Conservation (phyloP, 1,284 basidiomycete species). For the Amylostereum chailletii region DNA sequence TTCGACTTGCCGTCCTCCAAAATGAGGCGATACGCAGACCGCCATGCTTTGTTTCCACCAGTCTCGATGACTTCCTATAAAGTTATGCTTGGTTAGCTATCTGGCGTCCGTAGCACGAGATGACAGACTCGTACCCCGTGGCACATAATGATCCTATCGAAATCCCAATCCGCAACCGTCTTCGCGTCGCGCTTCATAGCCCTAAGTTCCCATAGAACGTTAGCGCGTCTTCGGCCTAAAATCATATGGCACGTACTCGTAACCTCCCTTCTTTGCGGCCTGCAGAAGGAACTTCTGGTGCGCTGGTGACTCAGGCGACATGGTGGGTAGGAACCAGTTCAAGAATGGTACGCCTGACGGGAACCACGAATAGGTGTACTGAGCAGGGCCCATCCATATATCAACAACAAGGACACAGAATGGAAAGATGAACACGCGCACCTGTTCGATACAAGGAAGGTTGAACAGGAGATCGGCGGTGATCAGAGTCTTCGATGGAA, state of each 20-base stretch:
- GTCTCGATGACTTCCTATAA: slow-evolving; percentile 72
- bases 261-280: slow-evolving; percentile 53
- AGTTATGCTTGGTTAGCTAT: slow-evolving; percentile 4
- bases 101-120: not conserved
- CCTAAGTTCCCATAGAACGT: slow-evolving; percentile 26
- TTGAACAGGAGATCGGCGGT: slow-evolving; percentile 90
- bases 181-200: slow-evolving; percentile 67
- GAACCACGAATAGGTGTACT: slow-evolving; percentile 18
- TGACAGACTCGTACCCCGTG: slow-evolving; percentile 60
- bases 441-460: slow-evolving; percentile 82
- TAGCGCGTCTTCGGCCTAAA: not conserved
- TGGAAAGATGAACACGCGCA: slow-evolving; percentile 20
- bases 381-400: not conserved
- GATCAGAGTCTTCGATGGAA: slow-evolving; percentile 70
- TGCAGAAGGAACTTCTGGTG: slow-evolving; percentile 38
- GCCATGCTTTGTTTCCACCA: slow-evolving; percentile 66
- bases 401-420: slow-evolving; percentile 7
- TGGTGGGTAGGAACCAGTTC: slow-evolving; percentile 50
- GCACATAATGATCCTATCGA: slow-evolving; percentile 85
- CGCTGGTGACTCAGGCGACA: slow-evolving; percentile 39
- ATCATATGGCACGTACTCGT: not conserved
- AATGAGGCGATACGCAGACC: slow-evolving; percentile 19
- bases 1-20: too few relatives aligned
- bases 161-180: slow-evolving; percentile 77
- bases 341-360: slow-evolving; percentile 39